These are phyloP conservation scores for Schizosaccharomyces osmophilus DNA, from an alignment of 805 yeast species.

Conservation along the genomic window DNA sequence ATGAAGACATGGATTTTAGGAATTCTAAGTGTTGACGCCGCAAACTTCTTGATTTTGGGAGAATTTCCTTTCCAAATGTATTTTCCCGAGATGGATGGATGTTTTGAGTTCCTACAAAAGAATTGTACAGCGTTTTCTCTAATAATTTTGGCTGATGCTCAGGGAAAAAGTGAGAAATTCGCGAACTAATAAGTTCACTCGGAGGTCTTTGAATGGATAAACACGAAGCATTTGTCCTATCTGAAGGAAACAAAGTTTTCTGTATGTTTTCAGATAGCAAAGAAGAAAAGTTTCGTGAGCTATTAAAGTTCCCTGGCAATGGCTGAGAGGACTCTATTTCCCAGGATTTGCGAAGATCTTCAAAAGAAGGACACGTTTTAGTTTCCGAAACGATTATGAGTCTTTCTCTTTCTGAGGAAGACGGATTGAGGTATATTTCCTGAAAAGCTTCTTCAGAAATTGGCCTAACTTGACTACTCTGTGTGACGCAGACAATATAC, in stretches of 20 bases:
- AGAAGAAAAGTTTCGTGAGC: background rate
- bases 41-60: background rate
- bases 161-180: constrained; percentile 79
- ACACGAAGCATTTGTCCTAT: background rate
- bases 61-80: background rate
- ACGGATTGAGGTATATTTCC: background rate
- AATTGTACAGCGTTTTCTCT: constrained; percentile 58
- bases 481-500: background rate
- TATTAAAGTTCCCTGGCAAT: background rate
- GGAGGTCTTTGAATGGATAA: constrained; percentile 51
- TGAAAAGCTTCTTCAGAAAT: background rate
- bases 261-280: background rate
- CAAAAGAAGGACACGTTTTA: background rate
- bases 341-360: background rate
- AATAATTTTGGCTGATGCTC: constrained; percentile 46
- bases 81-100: constrained; percentile 10
- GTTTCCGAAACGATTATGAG: background rate
- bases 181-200: constrained; percentile 69
- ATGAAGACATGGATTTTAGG: too few relatives aligned
- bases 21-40: background rate
- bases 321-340: background rate
- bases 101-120: constrained; percentile 55
- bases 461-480: background rate
- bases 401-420: background rate
- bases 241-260: background rate